Evolutionary conservation across 225 moss, liverwort and hornwort species (phyloP).

Genomic region (Thuidium tamariscinum): DNA sequence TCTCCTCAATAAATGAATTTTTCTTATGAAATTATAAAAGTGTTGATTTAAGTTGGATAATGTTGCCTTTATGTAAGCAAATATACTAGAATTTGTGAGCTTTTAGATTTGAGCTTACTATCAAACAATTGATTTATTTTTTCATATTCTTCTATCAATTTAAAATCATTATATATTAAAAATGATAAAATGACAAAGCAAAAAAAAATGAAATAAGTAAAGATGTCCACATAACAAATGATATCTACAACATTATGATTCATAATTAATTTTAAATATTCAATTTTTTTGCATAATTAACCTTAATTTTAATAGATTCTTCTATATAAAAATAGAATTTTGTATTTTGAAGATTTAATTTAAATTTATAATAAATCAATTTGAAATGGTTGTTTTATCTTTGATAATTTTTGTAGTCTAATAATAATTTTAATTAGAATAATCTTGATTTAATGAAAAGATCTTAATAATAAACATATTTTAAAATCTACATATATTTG

Average conservation of each 20-base stretch:
- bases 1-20: background rate
- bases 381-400: background rate
- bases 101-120: rapidly evolving
- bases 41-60: rapidly evolving
- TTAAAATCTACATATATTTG: rapidly evolving
- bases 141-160: background rate
- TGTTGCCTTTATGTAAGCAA: background rate
- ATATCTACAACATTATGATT: background rate
- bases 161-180: background rate
- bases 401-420: background rate
- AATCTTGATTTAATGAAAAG: background rate
- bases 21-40: background rate
- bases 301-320: rapidly evolving
- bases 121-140: background rate
- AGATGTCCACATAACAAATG: background rate
- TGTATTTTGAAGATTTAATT: background rate
- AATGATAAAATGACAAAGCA: background rate
- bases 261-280: background rate
- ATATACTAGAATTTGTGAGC: background rate
- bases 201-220: rapidly evolving
- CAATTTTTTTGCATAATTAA: rapidly evolving
- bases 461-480: background rate
- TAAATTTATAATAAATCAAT: too few relatives aligned
- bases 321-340: rapidly evolving
- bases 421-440: too few relatives aligned